phyloP scores from a whole-genome alignment of 495 filamentous ascomycete species.

The Hypoxylon subgilvum region DNA sequence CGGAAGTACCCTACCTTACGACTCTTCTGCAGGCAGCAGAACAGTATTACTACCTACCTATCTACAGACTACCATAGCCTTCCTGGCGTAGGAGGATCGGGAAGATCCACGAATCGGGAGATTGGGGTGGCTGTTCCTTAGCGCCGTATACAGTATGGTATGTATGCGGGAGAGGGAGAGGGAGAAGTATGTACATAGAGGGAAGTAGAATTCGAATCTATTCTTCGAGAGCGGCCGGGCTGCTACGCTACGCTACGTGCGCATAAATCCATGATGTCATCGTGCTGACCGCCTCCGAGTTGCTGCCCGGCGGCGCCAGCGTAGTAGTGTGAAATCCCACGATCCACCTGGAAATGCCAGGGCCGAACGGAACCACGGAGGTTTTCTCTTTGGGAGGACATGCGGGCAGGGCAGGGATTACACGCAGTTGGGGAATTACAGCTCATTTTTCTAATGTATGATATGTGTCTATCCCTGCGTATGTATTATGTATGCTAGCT shows the following conservation, averaged over 20 bases:
- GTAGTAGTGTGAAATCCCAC: slow-evolving; percentile 6
- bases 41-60: neutral
- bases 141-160: neutral
- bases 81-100: neutral
- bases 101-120: slow-evolving; percentile 1
- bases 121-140: neutral
- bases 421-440: too few relatives aligned
- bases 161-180: neutral
- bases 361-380: neutral
- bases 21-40: too few relatives aligned
- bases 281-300: slow-evolving; percentile 30
- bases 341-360: slow-evolving; percentile 4
- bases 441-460: too few relatives aligned
- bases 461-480: too few relatives aligned
- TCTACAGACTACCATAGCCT: neutral
- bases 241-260: neutral
- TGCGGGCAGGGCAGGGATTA: neutral
- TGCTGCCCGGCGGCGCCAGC: neutral
- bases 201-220: too few relatives aligned
- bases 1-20: too few relatives aligned
- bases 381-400: neutral
- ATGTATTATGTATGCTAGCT: too few relatives aligned
- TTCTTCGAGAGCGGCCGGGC: too few relatives aligned
- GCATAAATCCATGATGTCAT: slow-evolving; percentile 27
- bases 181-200: neutral